phyloP scores from a whole-genome alignment of 257 asterid species.

The Salvia hispanica region DNA sequence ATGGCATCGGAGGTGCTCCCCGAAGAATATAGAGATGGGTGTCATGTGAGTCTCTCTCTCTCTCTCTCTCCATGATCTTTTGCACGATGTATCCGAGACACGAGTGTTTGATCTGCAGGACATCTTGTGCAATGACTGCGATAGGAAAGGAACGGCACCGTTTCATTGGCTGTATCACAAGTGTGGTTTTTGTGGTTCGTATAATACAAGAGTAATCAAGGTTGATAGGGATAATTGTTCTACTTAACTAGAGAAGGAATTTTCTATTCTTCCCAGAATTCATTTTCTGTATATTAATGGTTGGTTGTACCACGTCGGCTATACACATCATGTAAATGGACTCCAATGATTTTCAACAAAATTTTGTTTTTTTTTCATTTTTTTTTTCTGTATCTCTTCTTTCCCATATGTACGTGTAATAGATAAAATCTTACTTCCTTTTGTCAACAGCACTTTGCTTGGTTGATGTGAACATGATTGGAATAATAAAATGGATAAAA shows the following conservation, averaged over 20 bases:
- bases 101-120: conserved; percentile 46
- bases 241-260: conserved; percentile 29
- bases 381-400: neutral
- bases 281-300: conserved; percentile 25
- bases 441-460: neutral
- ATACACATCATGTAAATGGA: conserved; percentile 27
- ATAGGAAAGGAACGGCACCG: conserved; percentile 71
- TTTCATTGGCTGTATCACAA: conserved; percentile 96
- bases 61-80: neutral
- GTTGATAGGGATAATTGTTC: conserved; percentile 63
- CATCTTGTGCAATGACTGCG: conserved; percentile 88
- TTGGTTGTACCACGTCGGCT: conserved; percentile 27
- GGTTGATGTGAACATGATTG: neutral
- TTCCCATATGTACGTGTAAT: conserved; percentile 15
- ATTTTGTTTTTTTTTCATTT: conserved; percentile 14
- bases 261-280: conserved; percentile 21
- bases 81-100: neutral
- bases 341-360: conserved; percentile 13
- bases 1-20: conserved; percentile 94
- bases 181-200: conserved; percentile 81
- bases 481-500: conserved; percentile 11
- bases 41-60: conserved; percentile 55
- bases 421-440: neutral
- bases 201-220: conserved; percentile 88
- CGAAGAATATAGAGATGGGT: conserved; percentile 80